Base-by-base conservation (phyloP, 805 yeast genomes). In the Ogataea populi-albae region DNA sequence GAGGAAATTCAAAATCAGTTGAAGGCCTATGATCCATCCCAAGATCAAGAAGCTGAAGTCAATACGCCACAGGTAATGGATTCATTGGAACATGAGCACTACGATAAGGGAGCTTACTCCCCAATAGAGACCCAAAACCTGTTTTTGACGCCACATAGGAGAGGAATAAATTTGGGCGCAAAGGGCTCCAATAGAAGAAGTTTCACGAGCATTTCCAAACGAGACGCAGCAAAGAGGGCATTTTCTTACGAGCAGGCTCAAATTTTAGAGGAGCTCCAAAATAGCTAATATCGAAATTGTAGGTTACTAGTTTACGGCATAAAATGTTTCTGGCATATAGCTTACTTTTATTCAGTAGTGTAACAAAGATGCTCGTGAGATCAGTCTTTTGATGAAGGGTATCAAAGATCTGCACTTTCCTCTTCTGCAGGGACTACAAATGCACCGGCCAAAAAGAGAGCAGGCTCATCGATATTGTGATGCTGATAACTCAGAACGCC, bases 401-500 rank as follows among this genome's bases (percentile, higher is more conserved):
- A 28, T 31, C 24, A 59, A 19, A 60, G 30, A 36, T 43, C 56
- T 16, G 43, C 58, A 30, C 68, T 64, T 49, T 69, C 69, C 54
- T 80, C 83, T 40, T 75, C 82, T 7, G 75, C 76, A 10, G 87
- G 91, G 10, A 83, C 80, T 6, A 68, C 67, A 50, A 86, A 87
- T 0, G 94, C 91, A 31, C 95, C 95, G 3, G 95, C 84, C 40
- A 91, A 68, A 33, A 71, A 76, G 38, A 91, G 59, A 0, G 96
- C 96, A 3, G 97, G 97, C 62, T 91, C 97, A 24, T 81, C 71
- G 37, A 86, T 71, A 57, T 72, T 79, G 54, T 81, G 79, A 59
- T 89, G 98, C 52, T 86, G 94, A 60, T 89, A 89, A 46, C 93
- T 79, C 54, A 91, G 68, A 2, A 88, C 95, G 43, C 96, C 96